These are phyloP conservation scores for Tetradesmus lagerheimii DNA, from an alignment of 139 green algal species.

Conservation along the genomic window DNA sequence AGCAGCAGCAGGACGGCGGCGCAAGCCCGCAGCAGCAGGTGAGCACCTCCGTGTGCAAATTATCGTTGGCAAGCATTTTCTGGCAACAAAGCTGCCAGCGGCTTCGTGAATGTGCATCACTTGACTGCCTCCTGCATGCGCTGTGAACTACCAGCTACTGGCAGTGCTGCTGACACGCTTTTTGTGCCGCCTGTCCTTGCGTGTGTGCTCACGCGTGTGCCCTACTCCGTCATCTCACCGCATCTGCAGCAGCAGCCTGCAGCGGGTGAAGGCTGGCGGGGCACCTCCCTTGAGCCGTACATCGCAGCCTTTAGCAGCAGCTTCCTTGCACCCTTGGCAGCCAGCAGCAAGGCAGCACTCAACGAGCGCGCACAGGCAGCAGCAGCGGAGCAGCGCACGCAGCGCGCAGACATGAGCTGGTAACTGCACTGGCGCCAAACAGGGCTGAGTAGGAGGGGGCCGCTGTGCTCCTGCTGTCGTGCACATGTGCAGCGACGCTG, in stretches of 20 bases:
- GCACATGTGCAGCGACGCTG: no score
- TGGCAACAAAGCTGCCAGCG: no score
- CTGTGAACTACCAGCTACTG: no score
- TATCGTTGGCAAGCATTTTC: no score
- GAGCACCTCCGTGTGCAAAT: no score
- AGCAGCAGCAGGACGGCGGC: background rate
- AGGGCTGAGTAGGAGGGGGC: no score
- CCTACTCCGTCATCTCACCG: background rate
- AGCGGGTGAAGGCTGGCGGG: slow-evolving; percentile 52
- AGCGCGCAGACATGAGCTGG: background rate
- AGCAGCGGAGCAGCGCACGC: slow-evolving; percentile 29
- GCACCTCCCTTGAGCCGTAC: slow-evolving; percentile 50
- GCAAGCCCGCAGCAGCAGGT: background rate
- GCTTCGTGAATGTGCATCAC: no score
- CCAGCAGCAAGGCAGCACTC: slow-evolving; percentile 46
- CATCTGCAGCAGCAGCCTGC: background rate
- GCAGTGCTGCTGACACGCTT: no score
- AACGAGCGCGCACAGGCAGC: slow-evolving; percentile 31
- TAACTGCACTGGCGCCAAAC: background rate
- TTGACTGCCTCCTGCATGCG: no score
- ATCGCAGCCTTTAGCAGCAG: slow-evolving; percentile 55
- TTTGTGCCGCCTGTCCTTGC: no score
- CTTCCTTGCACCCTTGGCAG: slow-evolving; percentile 61
- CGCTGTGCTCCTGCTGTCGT: no score
- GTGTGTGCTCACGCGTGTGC: background rate